A percentile compares a stretch with the other conserved stretches of the same genome.
Conservation (phyloP, 441 rosid genomes). For the Theobroma grandiflorum region DNA sequence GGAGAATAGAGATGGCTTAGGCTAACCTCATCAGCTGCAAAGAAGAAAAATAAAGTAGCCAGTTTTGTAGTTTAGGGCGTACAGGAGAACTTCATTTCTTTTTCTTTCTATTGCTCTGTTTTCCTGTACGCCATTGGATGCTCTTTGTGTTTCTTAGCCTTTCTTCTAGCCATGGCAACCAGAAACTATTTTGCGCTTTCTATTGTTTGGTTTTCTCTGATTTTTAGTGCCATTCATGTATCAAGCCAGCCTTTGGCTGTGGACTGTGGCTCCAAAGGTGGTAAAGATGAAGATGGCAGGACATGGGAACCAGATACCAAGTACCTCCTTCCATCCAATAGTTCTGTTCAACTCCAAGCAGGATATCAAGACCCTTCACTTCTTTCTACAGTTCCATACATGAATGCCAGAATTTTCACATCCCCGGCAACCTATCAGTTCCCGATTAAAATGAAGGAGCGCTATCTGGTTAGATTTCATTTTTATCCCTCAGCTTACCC, state of each 20-base stretch:
- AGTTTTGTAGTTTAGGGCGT: constrained; percentile 37
- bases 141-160: background rate
- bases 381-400: constrained; percentile 57
- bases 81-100: constrained; percentile 42
- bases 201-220: constrained; percentile 34
- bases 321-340: constrained; percentile 37
- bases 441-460: constrained; percentile 40
- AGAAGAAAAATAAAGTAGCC: background rate
- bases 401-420: constrained; percentile 68
- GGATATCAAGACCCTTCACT: constrained; percentile 63
- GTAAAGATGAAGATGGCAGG: constrained; percentile 54
- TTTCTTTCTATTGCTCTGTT: constrained; percentile 3
- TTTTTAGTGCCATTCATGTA: constrained; percentile 28
- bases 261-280: constrained; percentile 55
- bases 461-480: constrained; percentile 55
- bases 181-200: constrained; percentile 29
- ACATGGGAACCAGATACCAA: constrained; percentile 58
- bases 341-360: constrained; percentile 28
- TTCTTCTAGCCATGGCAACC: constrained; percentile 41
- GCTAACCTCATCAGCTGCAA: constrained; percentile 17
- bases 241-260: constrained; percentile 34
- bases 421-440: constrained; percentile 54
- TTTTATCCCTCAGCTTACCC: constrained; percentile 65
- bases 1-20: constrained; percentile 28
- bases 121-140: constrained; percentile 51